Evolutionary conservation across 306 rosid species (phyloP), one percentile per base, ranked within the genome.

Genomic region (Benincasa hispida): DNA sequence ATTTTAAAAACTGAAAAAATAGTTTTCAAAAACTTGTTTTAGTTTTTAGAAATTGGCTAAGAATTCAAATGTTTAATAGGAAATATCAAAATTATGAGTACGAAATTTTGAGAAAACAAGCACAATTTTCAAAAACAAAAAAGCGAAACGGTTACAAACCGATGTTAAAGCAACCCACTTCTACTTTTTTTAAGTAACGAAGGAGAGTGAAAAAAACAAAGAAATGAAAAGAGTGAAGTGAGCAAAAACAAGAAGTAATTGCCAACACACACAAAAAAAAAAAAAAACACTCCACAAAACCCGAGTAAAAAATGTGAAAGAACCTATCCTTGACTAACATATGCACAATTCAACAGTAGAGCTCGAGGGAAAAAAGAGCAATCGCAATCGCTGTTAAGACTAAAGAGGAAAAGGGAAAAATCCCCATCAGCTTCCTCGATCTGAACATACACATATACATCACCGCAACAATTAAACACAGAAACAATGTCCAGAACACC

Each of bases 321-420:
- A 72, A 27, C 8, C 25, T n/a, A 70, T 70, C 59, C 59, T 7
- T 15, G 39, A 72, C 76, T 47, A 18, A 47, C 39, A 27, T 24
- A 72, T 47, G 59, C 76, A 72, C 76, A 72, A 72, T 27, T 72
- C 76, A 72, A 48, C 42, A 72, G 58, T 48, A 24, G 28, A 47
- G 17, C 50, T 10, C 58, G 4, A 42, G 58, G 32, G 58, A 59
- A 72, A 72, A 70, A 6, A 47, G 14, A 70, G 15, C 58, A 47
- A 47, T 25, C 41, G 15, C 58, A 47, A 47, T 25, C 41, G 56
- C 55, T 22, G 7, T 47, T 17, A 18, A 48, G 39, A 50, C 21
- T 50, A 17, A 50, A 50, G 55, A 48, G 7, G 55, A 15, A 50
- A 50, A 50, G 19, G 55, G 5, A 18, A 50, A 50, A 6, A 3